phyloP scores from a whole-genome alignment of 768 basidiomycete species.

The Leucocoprinus sp. region DNA sequence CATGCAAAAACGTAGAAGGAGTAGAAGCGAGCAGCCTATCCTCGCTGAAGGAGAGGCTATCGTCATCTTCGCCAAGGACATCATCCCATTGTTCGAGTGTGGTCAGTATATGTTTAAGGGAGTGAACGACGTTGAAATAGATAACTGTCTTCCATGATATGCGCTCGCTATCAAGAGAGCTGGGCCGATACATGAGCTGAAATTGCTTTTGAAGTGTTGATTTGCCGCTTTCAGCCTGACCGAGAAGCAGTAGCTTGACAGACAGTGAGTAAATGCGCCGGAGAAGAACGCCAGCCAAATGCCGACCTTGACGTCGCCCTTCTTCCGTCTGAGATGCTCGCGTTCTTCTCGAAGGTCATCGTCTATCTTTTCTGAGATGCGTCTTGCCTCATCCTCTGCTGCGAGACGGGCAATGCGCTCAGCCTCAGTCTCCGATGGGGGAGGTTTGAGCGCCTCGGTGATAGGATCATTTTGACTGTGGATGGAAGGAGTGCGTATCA shows the following conservation, averaged over 20 bases:
- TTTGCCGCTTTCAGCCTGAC: slow-evolving; percentile 75
- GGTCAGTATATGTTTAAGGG: slow-evolving; percentile 59
- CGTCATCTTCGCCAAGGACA: slow-evolving; percentile 40
- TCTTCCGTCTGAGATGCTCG: slow-evolving; percentile 54
- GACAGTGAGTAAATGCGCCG: slow-evolving; percentile 30
- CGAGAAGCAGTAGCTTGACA: slow-evolving; percentile 58
- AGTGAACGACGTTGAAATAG: slow-evolving; percentile 69
- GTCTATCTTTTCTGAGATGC: slow-evolving; percentile 74
- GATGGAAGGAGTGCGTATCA: slow-evolving; percentile 60
- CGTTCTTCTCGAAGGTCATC: slow-evolving; percentile 68
- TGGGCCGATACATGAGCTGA: slow-evolving; percentile 74
- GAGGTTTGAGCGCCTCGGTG: slow-evolving; percentile 55
- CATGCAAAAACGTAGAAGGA: slow-evolving; percentile 31
- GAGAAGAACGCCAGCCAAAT: slow-evolving; percentile 8
- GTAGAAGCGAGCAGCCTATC: slow-evolving; percentile 24
- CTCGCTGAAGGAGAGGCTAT: slow-evolving; percentile 20
- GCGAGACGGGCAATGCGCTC: slow-evolving; percentile 56
- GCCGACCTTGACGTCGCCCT: slow-evolving; percentile 63
- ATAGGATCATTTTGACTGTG: slow-evolving; percentile 76
- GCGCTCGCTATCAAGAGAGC: slow-evolving; percentile 60
- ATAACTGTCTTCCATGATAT: slow-evolving; percentile 67
- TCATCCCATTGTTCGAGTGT: slow-evolving; percentile 60
- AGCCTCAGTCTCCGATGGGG: slow-evolving; percentile 53
- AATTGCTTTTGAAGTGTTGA: slow-evolving; percentile 74
- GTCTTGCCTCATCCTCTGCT: slow-evolving; percentile 66